Base-by-base conservation (phyloP, 371 early-diverging fungal genomes). In the Mortierella sp. region DNA sequence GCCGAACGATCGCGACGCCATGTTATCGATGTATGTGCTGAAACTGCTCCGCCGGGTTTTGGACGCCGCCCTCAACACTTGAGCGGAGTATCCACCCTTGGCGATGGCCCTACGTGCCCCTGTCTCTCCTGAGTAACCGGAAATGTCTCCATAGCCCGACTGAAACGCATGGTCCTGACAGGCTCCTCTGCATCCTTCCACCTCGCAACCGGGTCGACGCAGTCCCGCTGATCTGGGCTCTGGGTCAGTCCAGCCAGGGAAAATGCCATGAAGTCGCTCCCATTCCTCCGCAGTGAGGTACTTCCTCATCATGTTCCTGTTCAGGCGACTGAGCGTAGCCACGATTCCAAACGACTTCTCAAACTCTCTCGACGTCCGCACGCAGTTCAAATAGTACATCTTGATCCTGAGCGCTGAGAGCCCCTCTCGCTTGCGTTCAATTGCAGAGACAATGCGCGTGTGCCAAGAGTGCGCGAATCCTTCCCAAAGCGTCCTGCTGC, bases 301-400 rank as follows among this genome's bases (percentile, higher is more conserved):
- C 54, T 82, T 86, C 46, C 75, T 76, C 34, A 86, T 59, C 21
- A 55, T 57, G 0, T 34, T 50, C 69, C 71, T 75, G 59, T 86
- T 86, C 70, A 79, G 48, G 26, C 79, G 76, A 55, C 86, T 76
- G 1, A 86, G 82, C 0, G 74, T 69, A 5, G 50, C 71, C 43
- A 82, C 70, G 31, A 86, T 73, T 5, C 79, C 77, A 5, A 79
- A 46, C 0, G 87, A 82, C 55, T 77, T 78, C n/a, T 88, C 88
- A 31, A 84, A 88, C 8, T 79, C 67, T 3, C 82, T 76, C 21
- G 86, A 82, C 19, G 77, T 72, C 24, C 87, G 75, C 44, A 88
- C 82, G 34, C 78, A 82, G 5, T 79, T 86, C 31, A 79, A 77
- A 61, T 88, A 89, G 71, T 86, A 88, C 88, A 88, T 87, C 69